Conservation (phyloP, 306 rosid species). For the Leucaena leucocephala region DNA sequence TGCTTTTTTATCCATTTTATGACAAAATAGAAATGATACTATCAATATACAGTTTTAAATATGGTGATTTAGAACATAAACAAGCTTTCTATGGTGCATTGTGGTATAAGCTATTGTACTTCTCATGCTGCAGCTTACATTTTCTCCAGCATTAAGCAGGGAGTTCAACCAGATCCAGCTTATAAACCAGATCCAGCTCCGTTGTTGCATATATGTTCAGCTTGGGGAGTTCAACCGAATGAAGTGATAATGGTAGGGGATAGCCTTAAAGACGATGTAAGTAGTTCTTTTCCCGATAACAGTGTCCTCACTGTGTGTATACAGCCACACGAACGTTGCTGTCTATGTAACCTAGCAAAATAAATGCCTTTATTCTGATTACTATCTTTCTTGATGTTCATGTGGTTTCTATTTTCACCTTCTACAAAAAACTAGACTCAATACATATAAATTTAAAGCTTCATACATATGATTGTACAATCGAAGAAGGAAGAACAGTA, state of each 20-base stretch:
- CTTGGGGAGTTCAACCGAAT: conserved; percentile 80
- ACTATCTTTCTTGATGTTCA: conserved; percentile 15
- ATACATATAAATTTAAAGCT: background rate
- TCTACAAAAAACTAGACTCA: background rate
- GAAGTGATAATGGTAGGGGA: conserved; percentile 96
- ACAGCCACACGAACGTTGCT: background rate
- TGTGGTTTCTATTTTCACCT: conserved; percentile 1
- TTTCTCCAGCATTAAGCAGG: conserved; percentile 88
- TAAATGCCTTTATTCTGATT: conserved; percentile 15
- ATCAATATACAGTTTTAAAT: background rate
- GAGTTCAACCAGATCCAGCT: conserved; percentile 85
- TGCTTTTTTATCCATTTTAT: conserved; percentile 1
- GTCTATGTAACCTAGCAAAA: conserved; percentile 18
- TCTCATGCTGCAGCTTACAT: conserved; percentile 65
- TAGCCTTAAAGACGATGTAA: conserved; percentile 91
- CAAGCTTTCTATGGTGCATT: conserved; percentile 4
- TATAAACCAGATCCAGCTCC: conserved; percentile 94
- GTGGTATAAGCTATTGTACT: background rate
- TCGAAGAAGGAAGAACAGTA: conserved; percentile 7
- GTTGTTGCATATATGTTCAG: conserved; percentile 79
- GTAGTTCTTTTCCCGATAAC: conserved; percentile 29
- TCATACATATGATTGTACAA: background rate
- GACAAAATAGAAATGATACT: background rate
- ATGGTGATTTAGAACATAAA: background rate
- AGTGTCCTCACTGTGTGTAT: conserved; percentile 17